These are phyloP conservation scores for Colletotrichum sublineola DNA, from an alignment of 2,329 filamentous ascomycete genomes.

Conservation along the genomic window DNA sequence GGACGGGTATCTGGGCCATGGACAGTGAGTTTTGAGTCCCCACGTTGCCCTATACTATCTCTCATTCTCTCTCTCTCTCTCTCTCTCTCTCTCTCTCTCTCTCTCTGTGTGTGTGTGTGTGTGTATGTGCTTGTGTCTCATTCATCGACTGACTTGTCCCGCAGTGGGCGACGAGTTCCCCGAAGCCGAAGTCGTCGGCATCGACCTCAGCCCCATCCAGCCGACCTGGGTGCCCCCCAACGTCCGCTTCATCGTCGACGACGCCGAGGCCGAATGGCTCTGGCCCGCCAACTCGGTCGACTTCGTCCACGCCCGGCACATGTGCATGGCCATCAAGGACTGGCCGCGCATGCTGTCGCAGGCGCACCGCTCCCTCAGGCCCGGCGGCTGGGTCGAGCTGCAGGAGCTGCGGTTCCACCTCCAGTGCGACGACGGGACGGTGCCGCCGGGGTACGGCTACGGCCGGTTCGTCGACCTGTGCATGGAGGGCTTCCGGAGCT, in stretches of 20 bases:
- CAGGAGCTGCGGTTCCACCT: slow-evolving; percentile 59
- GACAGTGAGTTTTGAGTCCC: slow-evolving; percentile 49
- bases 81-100: too few relatives aligned
- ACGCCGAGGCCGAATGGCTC: slow-evolving; percentile 51
- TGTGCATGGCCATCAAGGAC: slow-evolving; percentile 55
- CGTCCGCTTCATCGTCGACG: slow-evolving; percentile 54
- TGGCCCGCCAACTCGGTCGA: slow-evolving; percentile 44
- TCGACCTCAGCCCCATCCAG: slow-evolving; percentile 57
- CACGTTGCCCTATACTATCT: neutral
- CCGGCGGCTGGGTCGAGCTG: slow-evolving; percentile 61
- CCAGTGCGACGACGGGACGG: slow-evolving; percentile 53
- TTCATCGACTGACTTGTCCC: neutral
- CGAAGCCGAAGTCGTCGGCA: slow-evolving; percentile 53
- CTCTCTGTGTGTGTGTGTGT: too few relatives aligned
- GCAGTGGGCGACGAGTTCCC: slow-evolving; percentile 55
- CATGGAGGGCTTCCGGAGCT: slow-evolving; percentile 58
- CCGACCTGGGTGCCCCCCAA: slow-evolving; percentile 56
- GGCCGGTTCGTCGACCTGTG: slow-evolving; percentile 69
- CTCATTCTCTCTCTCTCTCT: neutral
- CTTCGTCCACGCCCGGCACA: slow-evolving; percentile 52
- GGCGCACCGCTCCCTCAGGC: slow-evolving; percentile 51
- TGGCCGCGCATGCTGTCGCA: slow-evolving; percentile 50
- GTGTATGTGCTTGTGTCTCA: too few relatives aligned
- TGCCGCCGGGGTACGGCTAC: slow-evolving; percentile 55
- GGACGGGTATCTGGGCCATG: slow-evolving; percentile 60